phyloP scores from a whole-genome alignment of 345 rosid genomes.

The Boechera stricta region DNA sequence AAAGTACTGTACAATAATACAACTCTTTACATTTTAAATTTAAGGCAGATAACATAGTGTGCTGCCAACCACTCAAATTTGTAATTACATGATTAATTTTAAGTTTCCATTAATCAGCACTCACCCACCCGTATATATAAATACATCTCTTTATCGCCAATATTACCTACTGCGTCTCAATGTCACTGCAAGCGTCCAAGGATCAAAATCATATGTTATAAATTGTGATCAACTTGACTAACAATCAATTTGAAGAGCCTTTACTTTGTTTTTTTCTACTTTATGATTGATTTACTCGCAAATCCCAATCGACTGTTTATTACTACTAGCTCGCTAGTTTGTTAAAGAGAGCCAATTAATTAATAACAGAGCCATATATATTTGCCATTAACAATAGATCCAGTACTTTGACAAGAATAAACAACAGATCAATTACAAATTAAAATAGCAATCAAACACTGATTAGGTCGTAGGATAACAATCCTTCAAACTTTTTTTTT shows the following conservation, averaged over 20 bases:
- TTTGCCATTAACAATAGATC: constrained; percentile 13
- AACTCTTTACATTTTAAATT: not conserved
- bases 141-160: not conserved
- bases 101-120: not conserved
- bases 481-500: not conserved
- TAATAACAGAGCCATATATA: not conserved
- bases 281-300: constrained; percentile 22
- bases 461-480: constrained; percentile 1
- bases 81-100: constrained; percentile 7
- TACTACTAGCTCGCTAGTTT: too few species aligned
- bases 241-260: constrained; percentile 16
- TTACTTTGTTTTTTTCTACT: constrained; percentile 1
- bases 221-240: constrained; percentile 22
- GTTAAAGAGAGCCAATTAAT: not conserved
- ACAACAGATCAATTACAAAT: constrained; percentile 5
- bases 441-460: constrained; percentile 6
- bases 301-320: constrained; percentile 2
- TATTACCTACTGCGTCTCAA: constrained; percentile 21
- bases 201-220: not conserved
- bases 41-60: not conserved
- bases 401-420: constrained; percentile 12
- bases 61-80: constrained; percentile 26
- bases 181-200: constrained; percentile 25
- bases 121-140: constrained; percentile 16
- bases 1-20: not conserved